Base-by-base conservation (phyloP, 257 asterid species). In the Salvia splendens region DNA sequence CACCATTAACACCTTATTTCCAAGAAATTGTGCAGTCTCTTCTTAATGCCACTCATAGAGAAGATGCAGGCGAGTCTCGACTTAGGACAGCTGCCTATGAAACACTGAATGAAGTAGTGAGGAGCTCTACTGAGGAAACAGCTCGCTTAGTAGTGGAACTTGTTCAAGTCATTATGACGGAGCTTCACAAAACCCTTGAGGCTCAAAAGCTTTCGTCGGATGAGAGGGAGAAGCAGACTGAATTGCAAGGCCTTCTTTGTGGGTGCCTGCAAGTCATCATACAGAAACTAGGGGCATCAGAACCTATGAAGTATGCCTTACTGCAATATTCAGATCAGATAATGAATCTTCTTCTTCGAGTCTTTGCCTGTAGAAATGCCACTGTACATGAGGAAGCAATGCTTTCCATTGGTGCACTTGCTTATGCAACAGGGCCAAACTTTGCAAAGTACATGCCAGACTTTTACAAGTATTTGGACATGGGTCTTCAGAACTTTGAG, bases 401-500 rank as follows among this genome's bases (percentile, higher is more conserved):
- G 92, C 92, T 88, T 71, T 87, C 92, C 46, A 88, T 88, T 82
- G 95, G 95, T 49, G 90, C 95, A n/a, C 85, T 85, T 56, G 95
- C 95, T 64, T 85, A 88, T 74, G 82, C 86, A 14, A 75, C 79
- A 6, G 95, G 95, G 63, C 85, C 82, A 0, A 85, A 79, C 65
- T 88, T 88, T 56, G 82, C 70, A 2, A 85, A 85, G 78, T 88
- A 84, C 80, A 80, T 82, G 90, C 81, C 87, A 33, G 95, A 88
- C 43, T 85, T 88, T 78, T 88, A 85, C 75, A 85, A 88, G 84
- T 87, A 87, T 74, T 65, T 87, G 84, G 95, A 87, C 71, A 85
- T 80, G 90, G 92, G 92, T 63, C 95, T 87, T 64, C 92, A 87
- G 82, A 87, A 87, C 74, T 87, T 85, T 15, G 95, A 87, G 82